Percentiles rank a stretch among this genome's conserved stretches.
phyloP scores from a whole-genome alignment of 2,329 filamentous ascomycete species.

The Coniochaeta hoffmannii region DNA sequence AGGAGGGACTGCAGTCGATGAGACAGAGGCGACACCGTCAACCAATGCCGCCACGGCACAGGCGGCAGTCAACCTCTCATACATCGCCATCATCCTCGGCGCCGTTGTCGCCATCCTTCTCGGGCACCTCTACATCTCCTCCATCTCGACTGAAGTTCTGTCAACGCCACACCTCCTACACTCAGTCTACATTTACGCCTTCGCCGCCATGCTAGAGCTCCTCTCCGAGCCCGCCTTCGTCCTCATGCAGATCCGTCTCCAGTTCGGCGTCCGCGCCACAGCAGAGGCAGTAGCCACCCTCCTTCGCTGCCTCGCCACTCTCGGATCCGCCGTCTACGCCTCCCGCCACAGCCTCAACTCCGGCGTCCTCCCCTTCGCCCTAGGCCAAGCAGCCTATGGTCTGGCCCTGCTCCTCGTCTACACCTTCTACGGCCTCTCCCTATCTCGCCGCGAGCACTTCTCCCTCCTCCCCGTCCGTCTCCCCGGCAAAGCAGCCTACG shows the following conservation, averaged over 20 bases:
- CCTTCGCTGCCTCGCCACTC: slow-evolving; percentile 67
- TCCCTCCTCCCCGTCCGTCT: slow-evolving; percentile 53
- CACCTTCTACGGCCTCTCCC: slow-evolving; percentile 46
- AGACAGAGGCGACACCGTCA: slow-evolving; percentile 12
- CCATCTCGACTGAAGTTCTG: slow-evolving; percentile 36
- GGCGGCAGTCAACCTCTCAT: slow-evolving; percentile 80
- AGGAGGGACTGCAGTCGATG: too few relatives aligned
- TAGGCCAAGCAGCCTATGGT: slow-evolving; percentile 78
- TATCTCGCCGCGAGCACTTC: slow-evolving; percentile 55
- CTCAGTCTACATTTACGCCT: slow-evolving; percentile 47
- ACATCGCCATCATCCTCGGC: slow-evolving; percentile 67
- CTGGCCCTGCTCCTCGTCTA: slow-evolving; percentile 64
- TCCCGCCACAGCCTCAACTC: slow-evolving; percentile 42
- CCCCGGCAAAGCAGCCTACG: slow-evolving; percentile 30
- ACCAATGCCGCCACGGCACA: slow-evolving; percentile 42
- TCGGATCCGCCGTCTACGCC: slow-evolving; percentile 61
- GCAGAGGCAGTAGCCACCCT: slow-evolving; percentile 82
- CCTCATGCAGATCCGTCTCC: slow-evolving; percentile 72
- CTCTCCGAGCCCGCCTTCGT: slow-evolving; percentile 84
- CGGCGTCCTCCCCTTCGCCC: slow-evolving; percentile 80
- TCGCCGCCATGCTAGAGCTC: slow-evolving; percentile 63
- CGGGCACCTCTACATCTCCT: slow-evolving; percentile 59
- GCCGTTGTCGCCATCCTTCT: slow-evolving; percentile 55
- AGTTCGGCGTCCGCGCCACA: slow-evolving; percentile 71
- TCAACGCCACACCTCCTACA: slow-evolving; percentile 56